Conservation (phyloP, 2,329 filamentous ascomycete genomes). For the Fusarium oxysporum region DNA sequence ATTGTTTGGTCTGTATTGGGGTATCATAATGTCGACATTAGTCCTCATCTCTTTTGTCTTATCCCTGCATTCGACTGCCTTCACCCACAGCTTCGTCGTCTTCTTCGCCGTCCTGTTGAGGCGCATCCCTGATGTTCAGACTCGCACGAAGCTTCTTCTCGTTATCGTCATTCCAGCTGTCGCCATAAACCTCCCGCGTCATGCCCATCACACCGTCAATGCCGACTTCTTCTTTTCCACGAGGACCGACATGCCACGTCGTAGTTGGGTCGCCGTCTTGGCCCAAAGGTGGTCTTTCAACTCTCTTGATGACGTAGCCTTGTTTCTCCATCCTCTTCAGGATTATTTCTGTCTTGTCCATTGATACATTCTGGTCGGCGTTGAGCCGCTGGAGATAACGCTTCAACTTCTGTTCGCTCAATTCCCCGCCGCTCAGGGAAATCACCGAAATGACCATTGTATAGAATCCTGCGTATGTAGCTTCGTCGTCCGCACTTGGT, state of each 20-base stretch:
- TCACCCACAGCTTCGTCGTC: conserved; percentile 40
- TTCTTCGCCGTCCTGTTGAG: conserved; percentile 39
- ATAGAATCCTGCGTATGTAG: conserved; percentile 84
- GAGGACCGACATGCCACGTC: conserved; percentile 86
- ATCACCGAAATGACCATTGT: conserved; percentile 84
- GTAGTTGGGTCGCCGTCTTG: conserved; percentile 78
- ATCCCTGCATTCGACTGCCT: conserved; percentile 22
- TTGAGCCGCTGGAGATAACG: conserved; percentile 81
- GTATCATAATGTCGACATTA: conserved; percentile 34
- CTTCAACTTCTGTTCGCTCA: conserved; percentile 83
- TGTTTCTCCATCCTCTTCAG: conserved; percentile 82
- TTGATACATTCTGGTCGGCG: conserved; percentile 77
- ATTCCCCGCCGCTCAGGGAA: conserved; percentile 75
- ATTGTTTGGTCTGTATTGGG: conserved; percentile 18
- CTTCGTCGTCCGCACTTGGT: conserved; percentile 75
- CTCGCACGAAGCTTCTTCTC: conserved; percentile 71
- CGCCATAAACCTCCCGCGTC: conserved; percentile 70
- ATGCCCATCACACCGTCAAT: conserved; percentile 79
- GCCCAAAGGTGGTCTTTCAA: conserved; percentile 67
- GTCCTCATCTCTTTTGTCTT: neutral
- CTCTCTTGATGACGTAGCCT: conserved; percentile 81
- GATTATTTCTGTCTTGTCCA: conserved; percentile 80
- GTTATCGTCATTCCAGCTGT: conserved; percentile 61
- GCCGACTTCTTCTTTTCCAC: conserved; percentile 87
- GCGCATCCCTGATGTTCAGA: conserved; percentile 61